A percentile compares a stretch with the other conserved stretches of the same genome.
Conservation (phyloP, 2,329 filamentous ascomycete species). For the Stachybotrys elegans region DNA sequence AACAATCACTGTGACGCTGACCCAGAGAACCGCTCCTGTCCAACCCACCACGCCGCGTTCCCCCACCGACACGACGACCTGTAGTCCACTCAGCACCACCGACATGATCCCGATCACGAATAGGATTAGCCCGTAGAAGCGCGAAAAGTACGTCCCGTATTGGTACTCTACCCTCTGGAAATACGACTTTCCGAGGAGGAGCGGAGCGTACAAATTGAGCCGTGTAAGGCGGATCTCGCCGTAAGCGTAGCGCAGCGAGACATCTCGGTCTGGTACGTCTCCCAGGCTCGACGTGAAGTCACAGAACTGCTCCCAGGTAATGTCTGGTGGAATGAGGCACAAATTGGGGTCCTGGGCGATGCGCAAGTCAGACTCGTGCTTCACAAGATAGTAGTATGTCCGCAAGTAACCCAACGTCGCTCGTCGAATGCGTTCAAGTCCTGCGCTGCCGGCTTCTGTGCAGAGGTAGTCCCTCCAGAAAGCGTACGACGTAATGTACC, state of each 20-base stretch:
- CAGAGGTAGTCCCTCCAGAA: conserved; percentile 26
- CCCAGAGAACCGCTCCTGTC: conserved; percentile 6
- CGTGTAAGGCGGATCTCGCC: conserved; percentile 32
- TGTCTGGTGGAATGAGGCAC: conserved; percentile 18
- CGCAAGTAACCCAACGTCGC: conserved; percentile 29
- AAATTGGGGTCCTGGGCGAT: conserved; percentile 21
- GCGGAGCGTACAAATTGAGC: conserved; percentile 23
- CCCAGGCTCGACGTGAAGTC: conserved; percentile 22
- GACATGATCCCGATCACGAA: conserved; percentile 17
- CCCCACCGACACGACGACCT: conserved; percentile 12
- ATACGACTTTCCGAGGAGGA: conserved; percentile 14
- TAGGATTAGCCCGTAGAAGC: conserved; percentile 16
- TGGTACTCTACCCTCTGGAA: conserved; percentile 17
- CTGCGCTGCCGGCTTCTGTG: background rate
- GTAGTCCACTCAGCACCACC: conserved; percentile 16
- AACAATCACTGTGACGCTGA: conserved; percentile 10
- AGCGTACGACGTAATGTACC: conserved; percentile 24
- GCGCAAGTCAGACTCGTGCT: conserved; percentile 27
- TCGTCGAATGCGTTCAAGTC: conserved; percentile 2
- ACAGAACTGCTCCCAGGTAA: conserved; percentile 23
- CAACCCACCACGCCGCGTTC: background rate
- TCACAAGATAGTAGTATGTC: conserved; percentile 27
- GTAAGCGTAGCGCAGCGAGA: conserved; percentile 26
- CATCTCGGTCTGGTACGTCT: conserved; percentile 17
- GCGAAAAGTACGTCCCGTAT: conserved; percentile 16